Base-by-base conservation (phyloP, 2,329 filamentous ascomycete species). In the Microsporum ferrugineum region DNA sequence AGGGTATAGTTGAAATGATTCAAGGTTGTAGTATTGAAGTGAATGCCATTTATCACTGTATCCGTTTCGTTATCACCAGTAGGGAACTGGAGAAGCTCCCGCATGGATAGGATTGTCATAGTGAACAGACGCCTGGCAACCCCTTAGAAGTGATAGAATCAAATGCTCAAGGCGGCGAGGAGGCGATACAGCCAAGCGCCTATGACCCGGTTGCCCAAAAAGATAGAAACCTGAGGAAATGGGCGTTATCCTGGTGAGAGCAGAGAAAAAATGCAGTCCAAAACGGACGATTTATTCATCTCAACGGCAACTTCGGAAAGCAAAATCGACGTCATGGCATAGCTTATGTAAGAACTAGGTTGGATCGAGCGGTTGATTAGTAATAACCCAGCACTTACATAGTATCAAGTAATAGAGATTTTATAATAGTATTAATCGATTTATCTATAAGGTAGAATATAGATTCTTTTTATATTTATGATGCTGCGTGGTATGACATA, bases 1-100 rank as follows among this genome's bases (percentile, higher is more conserved):
- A 86, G 79, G 2, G 84, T 86, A 74, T 89, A 91, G 73, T 89
- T 88, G 78, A 79, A 88, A 66, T 81, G 68, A 47, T 81, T 69
- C 61, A 90, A 77, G 3, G 83, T 82, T 2, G 85, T 86, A 57
- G 82, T 76, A 71, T 89, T 89, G 77, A 86, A 86, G 70, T 88
- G 84, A 17, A 82, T 73, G 66, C 79, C 80, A 62, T 78, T 79
- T 67, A 90, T 80, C 45, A 85, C 58, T 2, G 75, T 75, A 57
- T 76, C 72, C 14, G 71, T 73, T 7, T 67, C 62, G 63, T 77
- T 76, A 65, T 71, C 69, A 31, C 62, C 61, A 8, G 64, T 47
- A 17, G 73, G 71, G 63, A 73, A 78, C 61, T 68, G 67, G 43
- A 73, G 51, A 27, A 73, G 65, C 4, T 67, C 67, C 61, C 71